phyloP scores from a whole-genome alignment of 306 rosid species.

The Hippophae rhamnoides region DNA sequence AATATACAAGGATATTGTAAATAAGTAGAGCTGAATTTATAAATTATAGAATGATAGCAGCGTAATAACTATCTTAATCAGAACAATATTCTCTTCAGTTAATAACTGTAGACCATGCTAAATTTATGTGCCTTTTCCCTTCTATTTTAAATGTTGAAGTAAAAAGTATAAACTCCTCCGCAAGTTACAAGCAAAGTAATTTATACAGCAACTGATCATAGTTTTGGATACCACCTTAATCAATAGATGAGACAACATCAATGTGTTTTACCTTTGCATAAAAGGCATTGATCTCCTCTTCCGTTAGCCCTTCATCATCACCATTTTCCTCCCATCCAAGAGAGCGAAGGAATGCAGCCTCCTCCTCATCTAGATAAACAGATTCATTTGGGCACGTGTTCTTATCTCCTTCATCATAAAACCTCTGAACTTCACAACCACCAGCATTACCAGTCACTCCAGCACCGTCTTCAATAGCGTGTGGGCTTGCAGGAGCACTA shows the following conservation, averaged over 20 bases:
- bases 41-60: neutral
- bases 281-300: slow-evolving; percentile 85
- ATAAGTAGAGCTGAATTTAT: slow-evolving; percentile 14
- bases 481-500: slow-evolving; percentile 40
- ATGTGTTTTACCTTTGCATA: slow-evolving; percentile 49
- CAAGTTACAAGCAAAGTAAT: neutral
- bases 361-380: slow-evolving; percentile 75
- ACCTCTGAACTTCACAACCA: slow-evolving; percentile 32
- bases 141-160: too few species aligned
- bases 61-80: too few species aligned
- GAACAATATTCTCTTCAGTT: too few species aligned
- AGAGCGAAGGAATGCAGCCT: slow-evolving; percentile 89
- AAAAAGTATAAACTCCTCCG: neutral
- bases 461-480: slow-evolving; percentile 39
- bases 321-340: slow-evolving; percentile 96
- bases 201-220: neutral
- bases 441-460: slow-evolving; percentile 46
- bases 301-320: slow-evolving; percentile 76
- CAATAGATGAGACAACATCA: neutral
- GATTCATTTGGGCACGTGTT: slow-evolving; percentile 32
- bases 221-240: neutral
- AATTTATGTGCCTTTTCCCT: too few species aligned
- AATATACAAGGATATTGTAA: slow-evolving; percentile 2
- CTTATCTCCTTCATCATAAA: slow-evolving; percentile 29
- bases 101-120: too few species aligned